Evolutionary conservation across 495 filamentous ascomycete species (phyloP), one percentile per base, ranked within the genome.

Genomic region (Xylaria palmicola): DNA sequence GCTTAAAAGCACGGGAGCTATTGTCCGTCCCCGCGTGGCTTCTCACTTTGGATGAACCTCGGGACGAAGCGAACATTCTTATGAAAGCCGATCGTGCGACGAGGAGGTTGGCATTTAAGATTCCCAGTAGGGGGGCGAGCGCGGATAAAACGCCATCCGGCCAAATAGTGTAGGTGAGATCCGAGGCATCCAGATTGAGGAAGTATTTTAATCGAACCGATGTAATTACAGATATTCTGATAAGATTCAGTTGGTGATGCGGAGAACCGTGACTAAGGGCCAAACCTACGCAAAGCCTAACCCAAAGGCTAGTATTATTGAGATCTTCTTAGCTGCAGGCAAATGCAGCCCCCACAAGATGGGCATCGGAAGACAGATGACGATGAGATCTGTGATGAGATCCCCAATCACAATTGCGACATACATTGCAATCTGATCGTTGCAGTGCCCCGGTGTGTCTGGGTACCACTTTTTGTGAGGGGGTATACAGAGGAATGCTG

Each of bases 31-130:
- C 32, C 32, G 6, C 32, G 10, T 34, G 32, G 32, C 32, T 34
- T 34, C 10, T 34, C 32, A 34, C 32, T 34, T 34, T 34, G 32
- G 32, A 34, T 34, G 32, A 10, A 5, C 32, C 32, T 34, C 32
- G 32, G 32, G 54, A 45, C 5, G 48, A 36, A 10, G 24, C 30
- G 48, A 30, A 53, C 1, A 60, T 47, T 15, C 26, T 47, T 19
- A 30, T 50, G 24, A 60, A 20, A 41, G 58, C 58, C 4, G 58
- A 49, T 4, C 20, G 37, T 20, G 22, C 20, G 17, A 60, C 34
- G 24, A 39, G 58, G 0, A 60, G 47, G n/a, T 24, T 53, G 3
- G 58, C 58, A n/a, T 52, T 60, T 15, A 52, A 20, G 26, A 60
- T 52, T 13, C 58, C 58, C 6, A 60, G 48, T 12, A 60, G 26